These are phyloP conservation scores for Echeveria elegans DNA, from an alignment of 164 flowering plant genomes.

Conservation along the genomic window DNA sequence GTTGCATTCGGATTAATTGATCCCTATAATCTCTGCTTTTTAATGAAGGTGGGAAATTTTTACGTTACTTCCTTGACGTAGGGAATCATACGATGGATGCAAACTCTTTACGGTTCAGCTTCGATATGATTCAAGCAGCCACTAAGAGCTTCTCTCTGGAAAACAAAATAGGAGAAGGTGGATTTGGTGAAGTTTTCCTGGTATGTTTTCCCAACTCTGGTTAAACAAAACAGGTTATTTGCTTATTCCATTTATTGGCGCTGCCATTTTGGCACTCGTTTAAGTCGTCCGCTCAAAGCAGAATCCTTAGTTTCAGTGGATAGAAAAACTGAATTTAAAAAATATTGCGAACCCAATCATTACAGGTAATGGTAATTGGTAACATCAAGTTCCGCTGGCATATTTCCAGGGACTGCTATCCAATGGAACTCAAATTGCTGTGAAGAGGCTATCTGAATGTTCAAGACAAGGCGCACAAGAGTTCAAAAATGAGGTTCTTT, in stretches of 20 bases:
- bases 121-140: constrained; percentile 11
- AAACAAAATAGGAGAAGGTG: constrained; percentile 20
- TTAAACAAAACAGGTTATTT: not conserved
- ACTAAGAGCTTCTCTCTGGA: constrained; percentile 18
- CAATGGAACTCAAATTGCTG: constrained; percentile 16
- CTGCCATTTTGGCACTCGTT: no score
- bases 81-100: not conserved
- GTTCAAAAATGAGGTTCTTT: constrained; percentile 8
- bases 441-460: not conserved
- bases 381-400: not conserved
- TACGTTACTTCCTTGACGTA: not conserved
- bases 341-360: no score
- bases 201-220: constrained; percentile 7
- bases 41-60: not conserved
- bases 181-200: constrained; percentile 23
- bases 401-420: constrained; percentile 25
- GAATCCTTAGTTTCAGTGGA: no score
- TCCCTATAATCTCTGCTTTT: no score
- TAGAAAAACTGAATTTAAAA: no score
- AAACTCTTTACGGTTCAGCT: constrained; percentile 12
- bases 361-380: no score
- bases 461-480: constrained; percentile 9
- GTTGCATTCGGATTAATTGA: not conserved
- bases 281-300: no score
- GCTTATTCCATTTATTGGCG: not conserved